Conservation (phyloP, 768 basidiomycete genomes). For the Tylopilus balloui region DNA sequence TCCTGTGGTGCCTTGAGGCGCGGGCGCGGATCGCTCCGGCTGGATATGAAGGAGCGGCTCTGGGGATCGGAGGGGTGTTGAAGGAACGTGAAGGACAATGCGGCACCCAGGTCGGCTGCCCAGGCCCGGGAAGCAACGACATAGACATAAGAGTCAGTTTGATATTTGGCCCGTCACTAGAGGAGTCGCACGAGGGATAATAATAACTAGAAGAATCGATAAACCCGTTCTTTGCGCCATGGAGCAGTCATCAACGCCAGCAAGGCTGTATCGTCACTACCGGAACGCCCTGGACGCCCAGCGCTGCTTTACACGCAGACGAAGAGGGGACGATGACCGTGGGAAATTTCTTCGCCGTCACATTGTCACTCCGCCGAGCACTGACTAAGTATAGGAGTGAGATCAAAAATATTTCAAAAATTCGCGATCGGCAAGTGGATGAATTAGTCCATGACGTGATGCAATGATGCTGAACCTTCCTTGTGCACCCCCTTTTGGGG, state of each 20-base stretch:
- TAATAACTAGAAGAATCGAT: background rate
- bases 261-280: background rate
- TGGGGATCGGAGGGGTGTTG: background rate
- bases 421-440: conserved; percentile 30
- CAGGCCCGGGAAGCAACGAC: background rate
- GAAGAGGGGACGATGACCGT: background rate
- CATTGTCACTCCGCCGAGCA: conserved; percentile 1
- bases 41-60: background rate
- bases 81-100: background rate
- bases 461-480: conserved; percentile 18
- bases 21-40: background rate
- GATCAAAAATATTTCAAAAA: conserved; percentile 18
- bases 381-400: conserved; percentile 6
- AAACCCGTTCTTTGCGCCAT: background rate
- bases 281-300: too few relatives aligned
- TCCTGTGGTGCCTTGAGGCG: too few relatives aligned
- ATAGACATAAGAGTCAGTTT: background rate
- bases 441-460: conserved; percentile 32
- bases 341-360: background rate
- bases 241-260: background rate
- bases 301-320: too few relatives aligned
- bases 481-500: conserved; percentile 12
- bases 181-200: conserved; percentile 4
- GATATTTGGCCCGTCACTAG: conserved; percentile 16
- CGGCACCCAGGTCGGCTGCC: background rate